Percentiles rank a stretch among this genome's conserved stretches.
Evolutionary conservation across 768 basidiomycete species (phyloP).

Genomic region (Sporobolomyces pararoseus): DNA sequence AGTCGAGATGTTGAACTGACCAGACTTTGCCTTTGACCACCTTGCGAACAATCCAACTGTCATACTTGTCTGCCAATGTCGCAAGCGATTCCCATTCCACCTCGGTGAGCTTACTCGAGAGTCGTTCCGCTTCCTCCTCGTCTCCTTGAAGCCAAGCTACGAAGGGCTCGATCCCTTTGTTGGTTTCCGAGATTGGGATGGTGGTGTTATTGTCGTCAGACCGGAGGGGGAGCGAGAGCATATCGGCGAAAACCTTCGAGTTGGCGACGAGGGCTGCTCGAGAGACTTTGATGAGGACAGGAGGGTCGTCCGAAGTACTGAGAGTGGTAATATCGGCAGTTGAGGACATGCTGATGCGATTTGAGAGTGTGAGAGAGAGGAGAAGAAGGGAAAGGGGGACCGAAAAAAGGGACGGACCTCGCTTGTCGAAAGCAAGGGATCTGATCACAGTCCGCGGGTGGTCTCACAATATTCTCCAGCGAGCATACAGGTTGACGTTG

Average conservation of each 20-base stretch:
- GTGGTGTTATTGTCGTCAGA: neutral
- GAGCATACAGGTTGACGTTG: too few species aligned
- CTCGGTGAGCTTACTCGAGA: neutral
- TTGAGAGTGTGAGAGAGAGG: too few species aligned
- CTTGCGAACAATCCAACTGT: neutral
- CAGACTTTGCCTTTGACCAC: neutral
- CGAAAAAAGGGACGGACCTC: neutral
- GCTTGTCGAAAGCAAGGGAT: too few species aligned
- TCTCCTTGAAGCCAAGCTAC: neutral
- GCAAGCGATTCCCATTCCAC: neutral
- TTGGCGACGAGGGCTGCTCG: conserved; percentile 2
- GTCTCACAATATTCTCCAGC: too few species aligned
- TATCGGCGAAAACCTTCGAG: conserved; percentile 5
- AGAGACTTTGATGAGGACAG: neutral
- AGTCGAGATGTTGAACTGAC: neutral
- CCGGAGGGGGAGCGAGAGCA: neutral
- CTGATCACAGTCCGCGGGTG: too few species aligned
- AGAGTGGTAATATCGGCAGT: neutral
- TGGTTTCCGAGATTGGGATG: neutral
- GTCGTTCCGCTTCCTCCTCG: neutral
- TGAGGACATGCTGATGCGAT: too few species aligned
- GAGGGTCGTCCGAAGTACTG: neutral
- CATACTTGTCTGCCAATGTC: conserved; percentile 16
- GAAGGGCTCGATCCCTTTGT: neutral
- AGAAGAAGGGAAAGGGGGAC: too few species aligned